Evolutionary conservation across 163 green algal genomes (phyloP).

Genomic region (Scenedesmus sp.): DNA sequence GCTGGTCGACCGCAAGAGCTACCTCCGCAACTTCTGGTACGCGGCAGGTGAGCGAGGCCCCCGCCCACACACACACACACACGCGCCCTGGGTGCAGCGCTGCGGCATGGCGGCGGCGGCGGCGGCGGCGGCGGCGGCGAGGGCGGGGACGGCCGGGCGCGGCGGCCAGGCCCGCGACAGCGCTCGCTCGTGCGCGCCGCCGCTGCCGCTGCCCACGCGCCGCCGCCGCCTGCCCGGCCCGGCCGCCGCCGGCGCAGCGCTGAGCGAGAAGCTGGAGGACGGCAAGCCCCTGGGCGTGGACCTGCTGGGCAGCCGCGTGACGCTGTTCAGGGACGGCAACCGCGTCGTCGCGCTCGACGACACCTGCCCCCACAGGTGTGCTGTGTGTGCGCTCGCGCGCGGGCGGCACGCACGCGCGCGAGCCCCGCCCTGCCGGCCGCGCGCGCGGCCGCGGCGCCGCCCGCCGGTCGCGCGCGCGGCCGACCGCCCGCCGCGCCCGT

Average conservation of each 20-base stretch:
- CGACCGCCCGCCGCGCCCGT: slow-evolving; percentile 19
- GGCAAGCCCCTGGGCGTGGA: slow-evolving; percentile 72
- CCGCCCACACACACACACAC: too few species aligned
- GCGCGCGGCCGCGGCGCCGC: slow-evolving; percentile 41
- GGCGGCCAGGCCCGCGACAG: too few species aligned
- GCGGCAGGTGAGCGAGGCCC: slow-evolving; percentile 59
- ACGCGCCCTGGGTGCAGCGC: too few species aligned
- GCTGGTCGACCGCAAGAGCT: slow-evolving; percentile 63
- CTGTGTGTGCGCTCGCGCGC: too few species aligned
- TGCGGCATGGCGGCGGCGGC: too few species aligned
- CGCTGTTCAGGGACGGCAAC: slow-evolving; percentile 72
- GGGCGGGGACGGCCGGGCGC: too few species aligned
- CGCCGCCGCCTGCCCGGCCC: not conserved
- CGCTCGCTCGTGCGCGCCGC: too few species aligned
- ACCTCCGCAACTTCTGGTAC: slow-evolving; percentile 86
- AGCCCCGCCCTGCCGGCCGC: slow-evolving; percentile 35
- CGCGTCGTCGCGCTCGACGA: slow-evolving; percentile 70
- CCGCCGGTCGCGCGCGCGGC: slow-evolving; percentile 57
- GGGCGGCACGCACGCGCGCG: too few species aligned
- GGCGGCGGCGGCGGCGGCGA: too few species aligned
- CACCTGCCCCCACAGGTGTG: slow-evolving; percentile 71
- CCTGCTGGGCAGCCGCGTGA: slow-evolving; percentile 75
- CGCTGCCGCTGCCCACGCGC: too few species aligned
- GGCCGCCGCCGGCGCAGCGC: slow-evolving; percentile 41
- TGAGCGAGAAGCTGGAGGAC: slow-evolving; percentile 56